These are phyloP conservation scores for Gautieria morchelliformis DNA, from an alignment of 768 basidiomycete genomes.

Conservation along the genomic window DNA sequence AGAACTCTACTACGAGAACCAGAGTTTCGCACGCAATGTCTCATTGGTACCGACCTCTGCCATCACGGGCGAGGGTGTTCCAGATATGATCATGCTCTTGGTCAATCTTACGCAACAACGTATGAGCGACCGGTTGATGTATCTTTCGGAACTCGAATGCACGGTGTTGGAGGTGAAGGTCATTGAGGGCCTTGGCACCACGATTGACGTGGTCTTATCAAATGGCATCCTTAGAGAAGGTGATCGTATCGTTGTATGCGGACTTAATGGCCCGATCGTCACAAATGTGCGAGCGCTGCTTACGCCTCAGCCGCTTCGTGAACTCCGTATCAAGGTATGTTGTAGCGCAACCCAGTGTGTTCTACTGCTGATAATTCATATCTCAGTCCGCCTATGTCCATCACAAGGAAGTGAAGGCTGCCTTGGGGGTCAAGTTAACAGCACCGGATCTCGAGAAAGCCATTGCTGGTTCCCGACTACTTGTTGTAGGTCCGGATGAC, in stretches of 20 bases:
- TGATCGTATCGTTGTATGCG: constrained; percentile 92
- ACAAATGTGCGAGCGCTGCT: constrained; percentile 90
- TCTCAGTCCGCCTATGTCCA: constrained; percentile 88
- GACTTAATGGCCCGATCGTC: constrained; percentile 93
- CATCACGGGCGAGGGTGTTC: constrained; percentile 95
- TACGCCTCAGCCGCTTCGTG: constrained; percentile 92
- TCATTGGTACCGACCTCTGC: constrained; percentile 97
- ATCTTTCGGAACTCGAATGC: constrained; percentile 92
- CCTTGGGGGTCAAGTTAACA: constrained; percentile 90
- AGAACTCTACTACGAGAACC: constrained; percentile 95
- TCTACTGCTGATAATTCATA: neutral
- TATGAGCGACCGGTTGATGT: constrained; percentile 97
- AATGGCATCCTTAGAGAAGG: constrained; percentile 90
- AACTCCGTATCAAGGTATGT: constrained; percentile 86
- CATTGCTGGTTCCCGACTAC: constrained; percentile 89
- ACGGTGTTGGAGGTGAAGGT: constrained; percentile 99
- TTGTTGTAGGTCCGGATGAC: constrained; percentile 90
- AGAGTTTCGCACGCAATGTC: constrained; percentile 85
- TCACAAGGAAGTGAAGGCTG: constrained; percentile 94
- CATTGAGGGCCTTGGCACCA: constrained; percentile 94
- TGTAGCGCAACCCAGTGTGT: neutral
- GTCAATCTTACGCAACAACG: constrained; percentile 95
- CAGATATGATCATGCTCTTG: constrained; percentile 98
- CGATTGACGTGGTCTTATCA: constrained; percentile 91
- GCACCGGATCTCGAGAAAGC: constrained; percentile 97